Evolutionary conservation across 2,329 filamentous ascomycete species (phyloP).

Genomic region (Pseudocercospora pini-densiflorae): DNA sequence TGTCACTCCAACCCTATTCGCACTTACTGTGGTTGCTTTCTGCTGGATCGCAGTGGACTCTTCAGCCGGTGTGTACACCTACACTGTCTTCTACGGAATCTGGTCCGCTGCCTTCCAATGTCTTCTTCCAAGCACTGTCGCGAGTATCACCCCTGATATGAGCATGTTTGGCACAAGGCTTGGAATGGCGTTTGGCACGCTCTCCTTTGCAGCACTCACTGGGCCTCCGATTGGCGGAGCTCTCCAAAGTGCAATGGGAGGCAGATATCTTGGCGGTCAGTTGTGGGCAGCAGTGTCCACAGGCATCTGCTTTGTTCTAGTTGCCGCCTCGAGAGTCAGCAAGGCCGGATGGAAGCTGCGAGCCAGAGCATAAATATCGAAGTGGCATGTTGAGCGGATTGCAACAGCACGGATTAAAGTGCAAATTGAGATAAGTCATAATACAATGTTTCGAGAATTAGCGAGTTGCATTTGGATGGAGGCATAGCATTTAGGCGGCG

Average conservation of each 20-base stretch:
- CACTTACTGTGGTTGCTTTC: slow-evolving; percentile 56
- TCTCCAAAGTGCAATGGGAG: slow-evolving; percentile 46
- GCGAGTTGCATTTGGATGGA: not conserved
- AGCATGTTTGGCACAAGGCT: slow-evolving; percentile 52
- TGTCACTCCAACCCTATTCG: slow-evolving; percentile 54
- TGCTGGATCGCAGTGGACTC: slow-evolving; percentile 60
- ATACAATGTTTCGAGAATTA: not conserved
- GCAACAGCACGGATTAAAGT: not conserved
- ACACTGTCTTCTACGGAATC: slow-evolving; percentile 51
- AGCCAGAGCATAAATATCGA: slow-evolving; percentile 17
- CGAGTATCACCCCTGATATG: slow-evolving; percentile 51
- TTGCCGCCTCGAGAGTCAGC: slow-evolving; percentile 31
- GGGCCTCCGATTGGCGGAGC: slow-evolving; percentile 55
- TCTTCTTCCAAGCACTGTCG: slow-evolving; percentile 49
- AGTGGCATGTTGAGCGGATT: not conserved
- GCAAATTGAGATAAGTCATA: not conserved
- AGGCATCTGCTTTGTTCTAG: slow-evolving; percentile 24
- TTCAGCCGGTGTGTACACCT: slow-evolving; percentile 47
- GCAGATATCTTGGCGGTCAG: slow-evolving; percentile 49
- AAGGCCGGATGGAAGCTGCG: slow-evolving; percentile 33
- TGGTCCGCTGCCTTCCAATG: slow-evolving; percentile 51
- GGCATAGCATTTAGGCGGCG: not conserved
- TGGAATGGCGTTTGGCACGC: slow-evolving; percentile 53
- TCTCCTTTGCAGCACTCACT: slow-evolving; percentile 51
- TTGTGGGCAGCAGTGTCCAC: slow-evolving; percentile 45